These are phyloP conservation scores for Venustampulla echinocandica DNA, from an alignment of 495 filamentous ascomycete species.

Conservation along the genomic window DNA sequence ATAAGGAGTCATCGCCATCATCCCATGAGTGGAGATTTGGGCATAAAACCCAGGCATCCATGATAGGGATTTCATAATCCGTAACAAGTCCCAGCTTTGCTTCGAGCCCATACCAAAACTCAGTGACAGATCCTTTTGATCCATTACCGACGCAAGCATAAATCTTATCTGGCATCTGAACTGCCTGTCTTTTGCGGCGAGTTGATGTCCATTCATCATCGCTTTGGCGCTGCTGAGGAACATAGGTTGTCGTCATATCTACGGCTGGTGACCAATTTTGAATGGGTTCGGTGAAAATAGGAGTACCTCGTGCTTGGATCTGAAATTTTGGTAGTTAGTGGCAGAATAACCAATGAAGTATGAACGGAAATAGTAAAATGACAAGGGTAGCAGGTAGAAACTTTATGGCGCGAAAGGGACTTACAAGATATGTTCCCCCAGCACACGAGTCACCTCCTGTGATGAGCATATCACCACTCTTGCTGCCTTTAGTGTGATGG, in stretches of 20 bases:
- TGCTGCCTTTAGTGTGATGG: constrained; percentile 19
- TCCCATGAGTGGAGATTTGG: constrained; percentile 15
- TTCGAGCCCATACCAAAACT: constrained; percentile 63
- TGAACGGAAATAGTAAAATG: constrained; percentile 12
- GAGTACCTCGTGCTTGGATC: constrained; percentile 34
- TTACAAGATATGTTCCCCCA: constrained; percentile 67
- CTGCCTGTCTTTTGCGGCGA: background rate
- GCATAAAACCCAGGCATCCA: constrained; percentile 14
- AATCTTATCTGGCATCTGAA: constrained; percentile 37
- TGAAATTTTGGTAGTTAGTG: constrained; percentile 25
- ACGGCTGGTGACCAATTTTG: constrained; percentile 78
- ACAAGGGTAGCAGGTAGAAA: background rate
- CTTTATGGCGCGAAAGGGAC: constrained; percentile 17
- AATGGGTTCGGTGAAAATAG: constrained; percentile 47
- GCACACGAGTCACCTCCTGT: constrained; percentile 74
- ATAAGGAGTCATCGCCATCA: constrained; percentile 7
- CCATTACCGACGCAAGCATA: constrained; percentile 53
- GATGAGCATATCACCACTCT: constrained; percentile 65
- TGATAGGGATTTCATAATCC: constrained; percentile 32
- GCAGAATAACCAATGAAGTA: constrained; percentile 24
- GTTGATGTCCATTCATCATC: constrained; percentile 1
- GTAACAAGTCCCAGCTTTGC: constrained; percentile 53
- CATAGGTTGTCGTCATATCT: constrained; percentile 49
- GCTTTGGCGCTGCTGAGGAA: constrained; percentile 9
- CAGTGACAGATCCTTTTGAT: constrained; percentile 52